A percentile compares a stretch with the other conserved stretches of the same genome.
Conservation (phyloP, 257 asterid genomes). For the Nicotiana tabacum region DNA sequence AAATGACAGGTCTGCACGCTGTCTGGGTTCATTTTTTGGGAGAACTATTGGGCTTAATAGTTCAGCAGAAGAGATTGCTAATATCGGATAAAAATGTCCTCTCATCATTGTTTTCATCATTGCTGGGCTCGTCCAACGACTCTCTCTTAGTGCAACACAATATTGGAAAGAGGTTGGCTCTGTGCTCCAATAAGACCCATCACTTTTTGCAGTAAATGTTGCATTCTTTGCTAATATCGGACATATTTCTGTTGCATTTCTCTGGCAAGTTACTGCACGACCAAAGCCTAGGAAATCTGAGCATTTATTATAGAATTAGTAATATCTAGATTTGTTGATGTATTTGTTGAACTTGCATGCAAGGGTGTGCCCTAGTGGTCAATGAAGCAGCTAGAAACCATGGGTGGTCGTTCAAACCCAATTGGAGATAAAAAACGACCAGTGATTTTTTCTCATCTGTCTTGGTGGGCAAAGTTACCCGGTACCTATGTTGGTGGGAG, state of each 20-base stretch:
- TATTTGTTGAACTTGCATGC: neutral
- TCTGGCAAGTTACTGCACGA: no score
- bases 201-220: neutral
- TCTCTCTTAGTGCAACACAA: constrained; percentile 56
- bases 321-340: no score
- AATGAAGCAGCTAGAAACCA: neutral
- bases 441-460: neutral
- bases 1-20: constrained; percentile 48
- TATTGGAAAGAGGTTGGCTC: constrained; percentile 52
- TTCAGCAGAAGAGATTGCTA: constrained; percentile 70
- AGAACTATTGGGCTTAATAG: constrained; percentile 52
- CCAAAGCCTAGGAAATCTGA: no score
- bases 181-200: neutral
- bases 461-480: neutral
- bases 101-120: constrained; percentile 50
- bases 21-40: constrained; percentile 51
- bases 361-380: neutral
- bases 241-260: no score
- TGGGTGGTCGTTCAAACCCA: neutral
- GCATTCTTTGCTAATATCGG: neutral
- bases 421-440: neutral
- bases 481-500: neutral
- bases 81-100: constrained; percentile 67
- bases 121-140: constrained; percentile 55
- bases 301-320: no score